Evolutionary conservation across 208 protist genomes (phyloP).

Genomic region (Crithidia brevicula): DNA sequence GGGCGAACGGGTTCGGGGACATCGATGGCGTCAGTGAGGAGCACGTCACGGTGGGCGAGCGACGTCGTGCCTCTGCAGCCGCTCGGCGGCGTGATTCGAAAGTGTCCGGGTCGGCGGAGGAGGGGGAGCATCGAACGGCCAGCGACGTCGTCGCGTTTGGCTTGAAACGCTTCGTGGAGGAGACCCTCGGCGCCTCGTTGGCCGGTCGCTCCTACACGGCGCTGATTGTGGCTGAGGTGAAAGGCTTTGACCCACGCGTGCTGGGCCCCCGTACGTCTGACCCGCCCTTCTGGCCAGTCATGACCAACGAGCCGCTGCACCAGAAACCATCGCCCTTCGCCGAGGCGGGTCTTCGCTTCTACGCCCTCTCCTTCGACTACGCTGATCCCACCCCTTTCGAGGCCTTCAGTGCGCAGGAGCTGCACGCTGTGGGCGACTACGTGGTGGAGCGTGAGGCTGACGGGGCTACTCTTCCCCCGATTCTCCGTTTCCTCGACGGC

Average conservation of each 20-base stretch:
- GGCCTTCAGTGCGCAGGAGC: slow-evolving; percentile 56
- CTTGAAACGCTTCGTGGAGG: slow-evolving; percentile 49
- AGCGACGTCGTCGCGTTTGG: slow-evolving; percentile 42
- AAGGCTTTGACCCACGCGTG: slow-evolving; percentile 37
- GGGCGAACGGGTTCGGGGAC: background rate
- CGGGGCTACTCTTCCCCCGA: slow-evolving; percentile 37
- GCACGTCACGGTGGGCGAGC: slow-evolving; percentile 2
- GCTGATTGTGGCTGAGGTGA: slow-evolving; percentile 53
- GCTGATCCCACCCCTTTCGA: slow-evolving; percentile 53
- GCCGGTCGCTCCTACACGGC: slow-evolving; percentile 49
- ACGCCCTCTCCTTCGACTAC: slow-evolving; percentile 50
- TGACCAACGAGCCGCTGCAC: slow-evolving; percentile 20
- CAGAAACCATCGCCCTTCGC: slow-evolving; percentile 24
- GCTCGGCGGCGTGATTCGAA: slow-evolving; percentile 6
- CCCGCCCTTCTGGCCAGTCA: slow-evolving; percentile 29
- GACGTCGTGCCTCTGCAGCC: slow-evolving; percentile 4
- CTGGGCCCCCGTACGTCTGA: slow-evolving; percentile 13
- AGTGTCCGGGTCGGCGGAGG: background rate
- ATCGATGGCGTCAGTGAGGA: background rate
- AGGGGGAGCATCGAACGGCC: slow-evolving; percentile 3
- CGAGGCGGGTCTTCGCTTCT: slow-evolving; percentile 45
- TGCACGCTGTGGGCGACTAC: slow-evolving; percentile 45
- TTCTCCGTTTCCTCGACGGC: slow-evolving; percentile 61
- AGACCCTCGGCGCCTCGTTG: slow-evolving; percentile 30
- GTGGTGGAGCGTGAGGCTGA: slow-evolving; percentile 25